Conservation (phyloP, 805 yeast species). For the Grigorovia transvaalensis region DNA sequence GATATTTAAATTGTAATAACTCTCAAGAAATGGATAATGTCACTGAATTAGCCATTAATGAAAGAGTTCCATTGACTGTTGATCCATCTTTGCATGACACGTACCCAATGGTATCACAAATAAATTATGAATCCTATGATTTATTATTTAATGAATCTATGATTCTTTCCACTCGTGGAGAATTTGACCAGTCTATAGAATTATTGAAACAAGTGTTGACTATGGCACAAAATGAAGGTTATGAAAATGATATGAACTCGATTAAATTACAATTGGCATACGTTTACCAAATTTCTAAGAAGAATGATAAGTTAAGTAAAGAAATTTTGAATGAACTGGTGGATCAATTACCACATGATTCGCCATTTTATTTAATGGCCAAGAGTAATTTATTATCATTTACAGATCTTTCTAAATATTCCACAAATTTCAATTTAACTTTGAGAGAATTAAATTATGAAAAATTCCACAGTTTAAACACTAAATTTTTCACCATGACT, state of each 20-base stretch:
- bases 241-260: conserved; percentile 45
- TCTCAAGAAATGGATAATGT: conserved; percentile 31
- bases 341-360: conserved; percentile 11
- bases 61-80: conserved; percentile 56
- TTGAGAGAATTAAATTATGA: conserved; percentile 29
- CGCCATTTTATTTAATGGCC: conserved; percentile 25
- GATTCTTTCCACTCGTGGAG: conserved; percentile 37
- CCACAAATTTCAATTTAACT: conserved; percentile 22
- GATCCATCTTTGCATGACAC: conserved; percentile 10
- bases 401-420: conserved; percentile 23
- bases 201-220: conserved; percentile 37
- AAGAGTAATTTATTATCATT: conserved; percentile 25
- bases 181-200: conserved; percentile 32
- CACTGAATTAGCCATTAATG: conserved; percentile 55
- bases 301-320: conserved; percentile 30
- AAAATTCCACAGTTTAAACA: conserved; percentile 12
- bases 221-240: conserved; percentile 32
- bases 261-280: conserved; percentile 52
- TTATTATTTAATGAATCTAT: conserved; percentile 54
- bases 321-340: conserved; percentile 29
- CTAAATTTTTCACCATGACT: conserved; percentile 16
- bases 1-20: conserved; percentile 32
- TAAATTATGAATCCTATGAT: conserved; percentile 40
- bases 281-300: conserved; percentile 36
- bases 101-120: conserved; percentile 9